Evolutionary conservation across 768 basidiomycete species (phyloP), one percentile per base, ranked within the genome.

Genomic region (Rubroboletus satanas): DNA sequence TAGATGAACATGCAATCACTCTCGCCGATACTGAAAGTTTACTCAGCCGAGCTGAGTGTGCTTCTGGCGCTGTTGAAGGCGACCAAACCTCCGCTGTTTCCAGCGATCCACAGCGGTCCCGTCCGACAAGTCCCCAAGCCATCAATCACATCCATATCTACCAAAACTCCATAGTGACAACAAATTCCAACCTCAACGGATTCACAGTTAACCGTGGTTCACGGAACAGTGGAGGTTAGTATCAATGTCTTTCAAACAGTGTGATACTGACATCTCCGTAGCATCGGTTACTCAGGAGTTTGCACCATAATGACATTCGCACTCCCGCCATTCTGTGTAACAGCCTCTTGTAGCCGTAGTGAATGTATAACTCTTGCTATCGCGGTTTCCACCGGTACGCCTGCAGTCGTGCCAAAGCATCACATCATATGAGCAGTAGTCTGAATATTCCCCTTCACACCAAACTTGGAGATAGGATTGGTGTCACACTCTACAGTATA

Each of bases 151-250:
- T 43, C 18, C 10, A 53, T 1, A 31, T 56, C n/a, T 18, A 52
- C 8, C 26, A 48, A 1, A 26, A 61, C n/a, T 53, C 59, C 1
- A 32, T 61, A 14, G 29, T 61, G 26, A 8, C 54, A 6, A 5
- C 59, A 11, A 47, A 41, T 7, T 53, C 59, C 2, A 62, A 14
- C 2, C 7, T 57, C 33, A 45, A 0, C 6, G 60, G 36, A 17
- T 0, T 36, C 18, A 50, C 59, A 10, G 1, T 31, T 3, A 53
- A 28, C 4, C 36, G 4, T 7, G 43, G 44, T 9, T 29, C 35
- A 3, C 21, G 12, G 11, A 42, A 21, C 12, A 49, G 29, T 8
- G 58, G 57, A 10, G 43, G 58, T 47, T 9, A 36, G 51, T 35
- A 18, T 21, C 11, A 1, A 53, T 41, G 21, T 7, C 23, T 14